Evolutionary conservation across 1,139 yeast genomes (phyloP).

Genomic region (Kurtzmaniella quercitrusa): DNA sequence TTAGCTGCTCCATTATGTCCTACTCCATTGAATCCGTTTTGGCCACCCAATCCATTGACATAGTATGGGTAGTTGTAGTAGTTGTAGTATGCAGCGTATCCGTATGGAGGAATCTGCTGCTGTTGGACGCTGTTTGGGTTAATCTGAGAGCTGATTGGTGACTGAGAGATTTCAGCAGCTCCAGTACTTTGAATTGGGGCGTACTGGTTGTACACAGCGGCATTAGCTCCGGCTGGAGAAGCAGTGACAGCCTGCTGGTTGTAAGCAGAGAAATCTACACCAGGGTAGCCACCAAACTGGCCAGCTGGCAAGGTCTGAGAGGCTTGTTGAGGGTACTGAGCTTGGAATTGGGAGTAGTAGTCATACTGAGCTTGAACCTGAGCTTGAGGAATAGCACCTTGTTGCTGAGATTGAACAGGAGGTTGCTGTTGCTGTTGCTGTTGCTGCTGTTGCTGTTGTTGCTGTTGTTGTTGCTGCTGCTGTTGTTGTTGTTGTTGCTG

Average conservation of each 20-base stretch:
- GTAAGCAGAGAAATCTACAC: slow-evolving; percentile 40
- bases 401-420: slow-evolving; percentile 21
- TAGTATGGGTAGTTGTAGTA: slow-evolving; percentile 42
- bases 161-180: slow-evolving; percentile 21
- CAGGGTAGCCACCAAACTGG: slow-evolving; percentile 44
- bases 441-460: slow-evolving; percentile 19
- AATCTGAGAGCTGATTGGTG: slow-evolving; percentile 20
- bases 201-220: slow-evolving; percentile 25
- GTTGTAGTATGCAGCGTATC: slow-evolving; percentile 37
- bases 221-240: slow-evolving; percentile 35
- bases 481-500: slow-evolving; percentile 10
- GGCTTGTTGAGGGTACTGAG: slow-evolving; percentile 38
- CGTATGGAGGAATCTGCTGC: slow-evolving; percentile 33
- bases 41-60: slow-evolving; percentile 23
- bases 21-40: slow-evolving; percentile 19
- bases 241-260: slow-evolving; percentile 32
- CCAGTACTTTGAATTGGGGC: slow-evolving; percentile 14
- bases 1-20: slow-evolving; percentile 10
- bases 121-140: slow-evolving; percentile 25
- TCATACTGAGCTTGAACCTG: slow-evolving; percentile 22
- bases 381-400: slow-evolving; percentile 16
- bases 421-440: slow-evolving; percentile 17
- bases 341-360: slow-evolving; percentile 36
- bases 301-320: slow-evolving; percentile 35
- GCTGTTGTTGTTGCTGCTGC: slow-evolving; percentile 11